A percentile compares a stretch with the other conserved stretches of the same genome.
Conservation (phyloP, 2,329 filamentous ascomycete genomes). For the Dactylellina cionopaga region DNA sequence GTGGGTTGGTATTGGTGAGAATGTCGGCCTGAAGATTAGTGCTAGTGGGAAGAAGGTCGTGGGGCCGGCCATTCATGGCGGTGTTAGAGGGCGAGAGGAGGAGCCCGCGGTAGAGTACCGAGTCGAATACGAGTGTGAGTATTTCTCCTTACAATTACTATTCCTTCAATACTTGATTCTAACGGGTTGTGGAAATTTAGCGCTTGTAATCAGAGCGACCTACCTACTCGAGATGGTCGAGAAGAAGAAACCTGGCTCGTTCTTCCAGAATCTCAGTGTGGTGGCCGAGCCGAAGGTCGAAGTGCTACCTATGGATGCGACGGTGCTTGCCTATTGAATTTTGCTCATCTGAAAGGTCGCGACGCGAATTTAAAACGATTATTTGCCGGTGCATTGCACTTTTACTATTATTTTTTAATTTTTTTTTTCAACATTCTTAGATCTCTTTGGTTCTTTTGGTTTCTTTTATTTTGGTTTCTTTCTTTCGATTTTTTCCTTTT, state of each 20-base stretch:
- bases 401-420: too few relatives aligned
- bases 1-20: conserved; percentile 47
- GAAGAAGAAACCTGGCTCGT: conserved; percentile 39
- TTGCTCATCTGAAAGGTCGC: too few relatives aligned
- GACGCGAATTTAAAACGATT: too few relatives aligned
- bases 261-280: conserved; percentile 29
- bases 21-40: conserved; percentile 36
- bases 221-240: conserved; percentile 43
- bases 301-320: conserved; percentile 4
- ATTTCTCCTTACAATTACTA: background rate
- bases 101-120: conserved; percentile 31
- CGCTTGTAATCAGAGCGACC: conserved; percentile 32
- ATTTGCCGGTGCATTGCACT: too few relatives aligned
- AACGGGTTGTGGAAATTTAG: too few relatives aligned
- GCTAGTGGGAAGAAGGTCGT: conserved; percentile 19
- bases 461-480: too few relatives aligned
- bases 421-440: too few relatives aligned
- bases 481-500: too few relatives aligned
- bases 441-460: too few relatives aligned
- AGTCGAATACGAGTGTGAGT: conserved; percentile 41
- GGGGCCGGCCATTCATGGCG: conserved; percentile 6
- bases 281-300: background rate
- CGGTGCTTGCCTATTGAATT: conserved; percentile 11
- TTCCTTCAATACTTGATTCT: background rate
- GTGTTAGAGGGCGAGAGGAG: conserved; percentile 21